Base-by-base conservation (phyloP, 257 asterid species). In the Scutellaria galericulata region DNA sequence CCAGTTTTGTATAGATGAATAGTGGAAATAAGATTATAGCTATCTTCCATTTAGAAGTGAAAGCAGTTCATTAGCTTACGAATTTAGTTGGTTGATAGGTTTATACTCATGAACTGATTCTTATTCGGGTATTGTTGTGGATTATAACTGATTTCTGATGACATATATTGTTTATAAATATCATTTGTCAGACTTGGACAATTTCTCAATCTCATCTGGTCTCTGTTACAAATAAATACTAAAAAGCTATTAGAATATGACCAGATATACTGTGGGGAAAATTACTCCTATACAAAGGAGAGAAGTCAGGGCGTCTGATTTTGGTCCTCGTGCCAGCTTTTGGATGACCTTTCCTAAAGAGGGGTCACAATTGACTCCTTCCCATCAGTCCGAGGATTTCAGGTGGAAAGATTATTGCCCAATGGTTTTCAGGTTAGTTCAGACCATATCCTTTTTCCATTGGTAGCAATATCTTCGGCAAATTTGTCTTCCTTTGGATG, bases 321-420 rank as follows among this genome's bases (percentile, higher is more conserved):
- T 95, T 60, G 98, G 98, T 37, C 75, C 87, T 12, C 89, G 80
- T 63, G 99, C 99, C 67, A 87, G 93, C 89, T 92, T 95, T 77
- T 95, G 96, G 97, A 95, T 95, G 99, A 80, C 82, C 66, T 95
- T 95, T 77, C 99, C 99, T 9, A 92, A 84, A 73, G 92, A 75
- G 73, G 98, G 99, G 22, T 95, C 98, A 53, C 97, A 92, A 67
- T 70, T 92, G 80, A 90, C 99, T 56, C 99, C 99, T 52, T 70
- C 87, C 27, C 99, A 92, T 74, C 98, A 87, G 72, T 95, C 99
- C 9, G 99, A 92, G 18, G 98, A 90, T 88, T 95, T 95, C 86
- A 91, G 79, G 87, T 95, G 99, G 99, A 95, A 95, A 83, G 97
- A 90, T 79, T 95, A 92, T 64, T 92, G 99, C 83, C 99, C 99